Conservation (phyloP, 495 filamentous ascomycete species). For the Podospora tetraspora region DNA sequence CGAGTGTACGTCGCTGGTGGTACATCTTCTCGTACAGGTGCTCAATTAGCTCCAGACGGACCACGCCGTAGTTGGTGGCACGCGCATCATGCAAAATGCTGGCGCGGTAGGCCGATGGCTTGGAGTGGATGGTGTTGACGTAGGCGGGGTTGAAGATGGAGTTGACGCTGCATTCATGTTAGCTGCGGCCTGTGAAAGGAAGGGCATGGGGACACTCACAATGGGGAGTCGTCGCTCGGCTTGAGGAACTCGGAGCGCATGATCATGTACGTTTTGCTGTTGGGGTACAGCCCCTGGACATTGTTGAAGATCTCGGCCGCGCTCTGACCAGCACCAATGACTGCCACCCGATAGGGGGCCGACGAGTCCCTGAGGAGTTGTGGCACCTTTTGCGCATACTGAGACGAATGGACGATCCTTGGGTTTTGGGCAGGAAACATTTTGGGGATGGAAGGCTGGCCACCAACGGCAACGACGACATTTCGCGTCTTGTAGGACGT, state of each 20-base stretch:
- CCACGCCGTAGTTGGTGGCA: slow-evolving; percentile 90
- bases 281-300: slow-evolving; percentile 74
- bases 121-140: slow-evolving; percentile 66
- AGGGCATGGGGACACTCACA: slow-evolving; percentile 51
- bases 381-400: slow-evolving; percentile 63
- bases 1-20: slow-evolving; percentile 64
- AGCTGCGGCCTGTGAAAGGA: background rate
- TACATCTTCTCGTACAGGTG: slow-evolving; percentile 80
- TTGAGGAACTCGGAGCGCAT: slow-evolving; percentile 75
- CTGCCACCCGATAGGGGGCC: slow-evolving; percentile 64
- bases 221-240: slow-evolving; percentile 92
- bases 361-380: slow-evolving; percentile 53
- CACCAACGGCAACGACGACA: slow-evolving; percentile 83
- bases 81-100: slow-evolving; percentile 59
- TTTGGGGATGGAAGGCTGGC: slow-evolving; percentile 69
- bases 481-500: slow-evolving; percentile 54
- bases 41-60: slow-evolving; percentile 81
- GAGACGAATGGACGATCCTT: slow-evolving; percentile 82
- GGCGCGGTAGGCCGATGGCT: slow-evolving; percentile 55
- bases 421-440: slow-evolving; percentile 55
- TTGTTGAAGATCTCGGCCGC: slow-evolving; percentile 95
- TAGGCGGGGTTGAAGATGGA: slow-evolving; percentile 88
- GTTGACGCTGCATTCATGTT: slow-evolving; percentile 64
- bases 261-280: slow-evolving; percentile 67
- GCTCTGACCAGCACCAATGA: slow-evolving; percentile 85